A percentile compares a stretch with the other conserved stretches of the same genome.
phyloP scores from a whole-genome alignment of 2,329 filamentous ascomycete species.

The Colletotrichum plurivorum region DNA sequence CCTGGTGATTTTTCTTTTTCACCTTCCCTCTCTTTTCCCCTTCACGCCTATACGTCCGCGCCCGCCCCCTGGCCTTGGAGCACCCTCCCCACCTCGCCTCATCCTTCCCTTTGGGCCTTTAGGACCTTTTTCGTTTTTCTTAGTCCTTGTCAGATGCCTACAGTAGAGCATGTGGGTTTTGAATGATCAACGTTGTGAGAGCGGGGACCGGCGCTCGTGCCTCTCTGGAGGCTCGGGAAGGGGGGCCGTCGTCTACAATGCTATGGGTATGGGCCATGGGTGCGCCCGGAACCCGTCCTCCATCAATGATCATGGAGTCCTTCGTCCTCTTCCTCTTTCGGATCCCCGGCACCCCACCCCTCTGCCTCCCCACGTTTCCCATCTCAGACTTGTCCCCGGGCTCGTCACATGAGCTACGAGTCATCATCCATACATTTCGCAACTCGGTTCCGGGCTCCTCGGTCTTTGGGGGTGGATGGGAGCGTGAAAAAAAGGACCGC shows the following conservation, averaged over 20 bases:
- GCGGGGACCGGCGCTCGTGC: conserved; percentile 5
- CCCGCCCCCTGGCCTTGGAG: too few species aligned
- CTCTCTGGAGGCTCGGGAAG: conserved; percentile 20
- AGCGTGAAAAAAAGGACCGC: not conserved
- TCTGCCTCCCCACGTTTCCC: conserved; percentile 4
- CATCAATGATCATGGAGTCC: not conserved
- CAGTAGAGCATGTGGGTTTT: not conserved
- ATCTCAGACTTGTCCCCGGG: conserved; percentile 10
- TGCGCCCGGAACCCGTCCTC: conserved; percentile 17
- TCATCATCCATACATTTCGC: conserved; percentile 18
- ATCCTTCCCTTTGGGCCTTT: not conserved
- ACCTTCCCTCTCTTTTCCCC: too few species aligned
- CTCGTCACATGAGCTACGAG: conserved; percentile 23
- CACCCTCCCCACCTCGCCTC: not conserved
- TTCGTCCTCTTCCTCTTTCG: conserved; percentile 24
- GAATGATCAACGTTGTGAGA: conserved; percentile 11
- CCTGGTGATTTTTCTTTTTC: not conserved
- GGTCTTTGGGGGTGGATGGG: not conserved
- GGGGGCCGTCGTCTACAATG: conserved; percentile 15
- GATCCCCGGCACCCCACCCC: not conserved
- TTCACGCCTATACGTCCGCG: too few species aligned
- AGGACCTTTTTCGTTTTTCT: conserved; percentile 1
- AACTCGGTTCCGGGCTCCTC: not conserved
- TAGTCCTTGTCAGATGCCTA: conserved; percentile 1
- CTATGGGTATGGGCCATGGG: conserved; percentile 22